phyloP scores from a whole-genome alignment of 2,329 filamentous ascomycete species.

The Xylariomycetidae sp. region DNA sequence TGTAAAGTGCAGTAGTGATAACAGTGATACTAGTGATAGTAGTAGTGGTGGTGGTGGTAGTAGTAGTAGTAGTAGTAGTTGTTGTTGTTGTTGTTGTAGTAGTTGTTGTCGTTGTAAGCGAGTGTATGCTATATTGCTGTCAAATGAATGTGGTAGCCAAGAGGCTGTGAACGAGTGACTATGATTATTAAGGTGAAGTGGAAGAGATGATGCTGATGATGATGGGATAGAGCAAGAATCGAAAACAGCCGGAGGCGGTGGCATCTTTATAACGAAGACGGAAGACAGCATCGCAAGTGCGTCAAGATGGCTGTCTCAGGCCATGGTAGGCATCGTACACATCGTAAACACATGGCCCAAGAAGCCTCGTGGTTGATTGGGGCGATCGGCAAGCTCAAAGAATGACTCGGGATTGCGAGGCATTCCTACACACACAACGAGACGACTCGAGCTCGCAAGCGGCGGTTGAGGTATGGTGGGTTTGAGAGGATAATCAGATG shows the following conservation, averaged over 20 bases:
- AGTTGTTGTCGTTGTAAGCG: constrained; percentile 3
- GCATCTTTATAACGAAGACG: constrained; percentile 25
- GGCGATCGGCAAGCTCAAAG: constrained; percentile 15
- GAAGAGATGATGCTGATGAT: constrained; percentile 13
- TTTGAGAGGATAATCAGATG: constrained; percentile 4
- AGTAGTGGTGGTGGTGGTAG: constrained; percentile 1
- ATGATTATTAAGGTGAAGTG: constrained; percentile 12
- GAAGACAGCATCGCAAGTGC: constrained; percentile 21
- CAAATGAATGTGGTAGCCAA: constrained; percentile 23
- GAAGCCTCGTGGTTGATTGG: no score
- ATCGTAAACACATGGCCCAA: no score
- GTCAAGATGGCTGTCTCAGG: no score
- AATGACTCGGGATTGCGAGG: constrained; percentile 23
- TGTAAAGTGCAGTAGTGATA: constrained; percentile 1
- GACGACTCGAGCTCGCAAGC: no score
- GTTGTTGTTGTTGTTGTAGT: constrained; percentile 2
- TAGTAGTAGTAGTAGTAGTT: constrained; percentile 1
- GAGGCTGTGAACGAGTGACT: constrained; percentile 23
- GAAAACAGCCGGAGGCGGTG: constrained; percentile 5
- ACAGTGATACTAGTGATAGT: background rate
- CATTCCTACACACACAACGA: no score
- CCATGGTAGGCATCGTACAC: no score
- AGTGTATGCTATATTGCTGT: constrained; percentile 4
- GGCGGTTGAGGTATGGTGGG: constrained; percentile 1
- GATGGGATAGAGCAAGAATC: constrained; percentile 3